Evolutionary conservation across 805 yeast species (phyloP).

Genomic region (Lachancea fermentati): DNA sequence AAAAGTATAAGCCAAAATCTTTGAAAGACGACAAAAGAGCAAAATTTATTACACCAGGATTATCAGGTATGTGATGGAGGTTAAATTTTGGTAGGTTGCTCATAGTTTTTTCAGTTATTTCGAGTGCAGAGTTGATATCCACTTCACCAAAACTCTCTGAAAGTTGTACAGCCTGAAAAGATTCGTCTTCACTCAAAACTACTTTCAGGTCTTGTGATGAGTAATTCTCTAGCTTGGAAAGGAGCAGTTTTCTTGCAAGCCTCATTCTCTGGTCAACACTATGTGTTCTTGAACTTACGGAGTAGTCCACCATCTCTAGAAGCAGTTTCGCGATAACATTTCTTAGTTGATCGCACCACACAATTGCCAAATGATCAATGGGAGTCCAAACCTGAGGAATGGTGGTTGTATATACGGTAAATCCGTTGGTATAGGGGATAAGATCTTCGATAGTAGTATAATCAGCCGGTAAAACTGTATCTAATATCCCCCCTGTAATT

Average conservation of each 20-base stretch:
- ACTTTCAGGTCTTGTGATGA: slow-evolving; percentile 26
- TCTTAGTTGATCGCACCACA: slow-evolving; percentile 92
- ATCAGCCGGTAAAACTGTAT: slow-evolving; percentile 81
- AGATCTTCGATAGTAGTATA: slow-evolving; percentile 70
- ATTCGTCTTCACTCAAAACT: neutral
- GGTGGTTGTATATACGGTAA: slow-evolving; percentile 77
- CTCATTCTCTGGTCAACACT: slow-evolving; percentile 53
- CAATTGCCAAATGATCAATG: slow-evolving; percentile 89
- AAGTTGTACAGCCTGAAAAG: neutral
- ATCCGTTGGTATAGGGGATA: slow-evolving; percentile 70
- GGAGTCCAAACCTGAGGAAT: slow-evolving; percentile 92
- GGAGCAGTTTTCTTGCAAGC: slow-evolving; percentile 40
- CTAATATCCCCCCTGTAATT: slow-evolving; percentile 82
- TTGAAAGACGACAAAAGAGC: slow-evolving; percentile 15
- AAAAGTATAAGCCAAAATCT: slow-evolving; percentile 13
- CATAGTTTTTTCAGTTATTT: neutral
- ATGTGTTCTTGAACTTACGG: slow-evolving; percentile 44
- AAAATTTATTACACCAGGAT: slow-evolving; percentile 8
- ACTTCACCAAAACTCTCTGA: neutral
- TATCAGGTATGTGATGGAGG: slow-evolving; percentile 2
- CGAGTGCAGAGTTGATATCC: neutral
- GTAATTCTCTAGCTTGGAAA: slow-evolving; percentile 54
- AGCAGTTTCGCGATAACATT: slow-evolving; percentile 53
- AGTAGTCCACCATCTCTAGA: slow-evolving; percentile 51
- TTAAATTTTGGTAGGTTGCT: neutral